Percentiles rank a stretch among this genome's conserved stretches.
Evolutionary conservation across 768 basidiomycete genomes (phyloP).

Genomic region (Postia placenta): DNA sequence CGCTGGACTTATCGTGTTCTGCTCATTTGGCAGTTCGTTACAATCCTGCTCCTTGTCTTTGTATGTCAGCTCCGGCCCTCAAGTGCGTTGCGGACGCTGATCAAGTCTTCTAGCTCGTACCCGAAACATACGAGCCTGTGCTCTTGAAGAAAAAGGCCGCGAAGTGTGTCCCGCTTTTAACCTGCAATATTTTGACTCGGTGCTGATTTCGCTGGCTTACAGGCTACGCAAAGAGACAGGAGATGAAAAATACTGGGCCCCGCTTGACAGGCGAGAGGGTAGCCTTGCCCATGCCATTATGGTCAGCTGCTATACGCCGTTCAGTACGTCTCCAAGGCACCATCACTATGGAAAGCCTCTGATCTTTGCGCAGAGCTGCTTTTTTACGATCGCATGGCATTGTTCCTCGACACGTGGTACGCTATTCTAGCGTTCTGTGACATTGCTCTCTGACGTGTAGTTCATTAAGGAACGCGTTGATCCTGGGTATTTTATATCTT

Average conservation of each 20-base stretch:
- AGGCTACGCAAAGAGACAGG: constrained; percentile 54
- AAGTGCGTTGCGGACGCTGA: neutral
- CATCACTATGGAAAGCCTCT: neutral
- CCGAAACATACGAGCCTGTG: constrained; percentile 66
- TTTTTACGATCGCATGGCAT: constrained; percentile 67
- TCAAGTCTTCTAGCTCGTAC: constrained; percentile 42
- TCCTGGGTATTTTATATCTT: constrained; percentile 42
- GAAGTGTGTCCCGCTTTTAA: constrained; percentile 27
- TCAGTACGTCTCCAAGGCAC: constrained; percentile 42
- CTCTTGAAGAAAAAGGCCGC: constrained; percentile 55
- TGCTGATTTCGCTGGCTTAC: neutral
- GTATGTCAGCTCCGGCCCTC: neutral
- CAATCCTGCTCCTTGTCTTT: constrained; percentile 18
- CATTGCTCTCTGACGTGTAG: neutral
- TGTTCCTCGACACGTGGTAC: constrained; percentile 66
- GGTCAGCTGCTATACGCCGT: constrained; percentile 63
- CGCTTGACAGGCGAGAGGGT: constrained; percentile 45
- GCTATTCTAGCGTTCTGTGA: constrained; percentile 13
- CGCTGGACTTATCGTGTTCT: constrained; percentile 74
- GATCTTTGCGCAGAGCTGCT: constrained; percentile 43
- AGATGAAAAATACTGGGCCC: constrained; percentile 48
- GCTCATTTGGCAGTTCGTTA: constrained; percentile 60
- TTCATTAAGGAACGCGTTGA: constrained; percentile 29
- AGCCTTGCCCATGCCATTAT: constrained; percentile 42
- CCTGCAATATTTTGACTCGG: neutral